Evolutionary conservation across 441 rosid genomes (phyloP), one percentile per base, ranked within the genome.

Genomic region (Francoa sonchifolia): DNA sequence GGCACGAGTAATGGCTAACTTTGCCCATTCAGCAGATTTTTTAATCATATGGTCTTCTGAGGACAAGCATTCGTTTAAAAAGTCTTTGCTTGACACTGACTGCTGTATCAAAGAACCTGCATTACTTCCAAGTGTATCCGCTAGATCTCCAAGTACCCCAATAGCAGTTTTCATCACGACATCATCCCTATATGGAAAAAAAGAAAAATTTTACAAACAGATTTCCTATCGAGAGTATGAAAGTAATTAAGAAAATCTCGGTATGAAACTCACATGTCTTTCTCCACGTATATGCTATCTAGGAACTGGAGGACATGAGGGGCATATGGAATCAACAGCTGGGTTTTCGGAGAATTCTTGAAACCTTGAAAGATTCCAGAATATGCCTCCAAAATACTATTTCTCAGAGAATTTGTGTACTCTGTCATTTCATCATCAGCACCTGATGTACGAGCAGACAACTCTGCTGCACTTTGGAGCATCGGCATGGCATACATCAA

Each of bases 11-110:
- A 73, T 64, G 44, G 80, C 73, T 67, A 73, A 39, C 65, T 65
- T 73, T 55, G 74, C 73, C 75, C 75, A 65, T 46, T 72, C 88
- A 0, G 93, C 88, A 63, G 88, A 81, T 69, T 82, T 84, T 63
- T 78, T 82, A 20, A 78, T 69, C 72, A 76, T 71, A 63, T 69
- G 72, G 52, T 72, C 79, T 23, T 65, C 69, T 8, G 74, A 68
- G 26, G 67, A 68, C 35, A 68, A 57, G 37, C 74, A 72, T 47
- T 72, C 79, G 40, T 54, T 63, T 31, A 72, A 56, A 44, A 72
- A 72, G 48, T 68, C 69, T 62, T 60, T 68, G 63, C 71, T 59
- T 50, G 76, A 67, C 41, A 64, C 53, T 36, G 76, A 67, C 14
- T 69, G 71, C 58, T 64, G 76, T 45, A 73, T 69, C 55, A 73